These are phyloP conservation scores for Parsonsia alboflavescens DNA, from an alignment of 257 asterid genomes.

Conservation along the genomic window DNA sequence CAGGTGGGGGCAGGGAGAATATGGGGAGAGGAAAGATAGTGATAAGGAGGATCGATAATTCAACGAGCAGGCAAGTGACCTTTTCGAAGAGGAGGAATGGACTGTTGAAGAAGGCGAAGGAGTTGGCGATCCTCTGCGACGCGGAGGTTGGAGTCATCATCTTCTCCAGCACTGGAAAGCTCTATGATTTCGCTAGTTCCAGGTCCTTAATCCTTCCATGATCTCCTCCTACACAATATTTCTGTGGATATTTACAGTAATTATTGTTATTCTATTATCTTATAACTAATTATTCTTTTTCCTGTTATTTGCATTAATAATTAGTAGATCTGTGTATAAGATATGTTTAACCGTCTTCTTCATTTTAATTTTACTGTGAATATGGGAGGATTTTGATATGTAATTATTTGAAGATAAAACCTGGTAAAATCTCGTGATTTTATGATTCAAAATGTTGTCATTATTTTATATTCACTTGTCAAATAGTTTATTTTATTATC, in stretches of 20 bases:
- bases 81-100: constrained; percentile 44
- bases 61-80: constrained; percentile 46
- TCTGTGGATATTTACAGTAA: not conserved
- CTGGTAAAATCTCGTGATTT: not conserved
- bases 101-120: constrained; percentile 39
- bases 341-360: not conserved
- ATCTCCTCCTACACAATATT: not conserved
- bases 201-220: constrained; percentile 23
- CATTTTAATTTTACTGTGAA: not conserved
- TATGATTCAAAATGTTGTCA: not conserved
- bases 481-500: not conserved
- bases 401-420: not conserved
- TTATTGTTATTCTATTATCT: not conserved
- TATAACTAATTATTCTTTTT: not conserved
- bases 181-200: constrained; percentile 37
- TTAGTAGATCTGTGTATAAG: constrained; percentile 7
- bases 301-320: constrained; percentile 6
- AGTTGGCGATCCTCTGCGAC: constrained; percentile 36
- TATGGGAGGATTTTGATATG: not conserved
- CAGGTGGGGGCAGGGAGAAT: no score
- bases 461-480: not conserved
- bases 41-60: constrained; percentile 43
- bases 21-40: constrained; percentile 49
- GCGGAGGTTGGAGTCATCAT: constrained; percentile 45
- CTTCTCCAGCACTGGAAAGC: constrained; percentile 43